Evolutionary conservation across 495 filamentous ascomycete species (phyloP), one percentile per base, ranked within the genome.

Genomic region (Penicillium cosmopolitanum): DNA sequence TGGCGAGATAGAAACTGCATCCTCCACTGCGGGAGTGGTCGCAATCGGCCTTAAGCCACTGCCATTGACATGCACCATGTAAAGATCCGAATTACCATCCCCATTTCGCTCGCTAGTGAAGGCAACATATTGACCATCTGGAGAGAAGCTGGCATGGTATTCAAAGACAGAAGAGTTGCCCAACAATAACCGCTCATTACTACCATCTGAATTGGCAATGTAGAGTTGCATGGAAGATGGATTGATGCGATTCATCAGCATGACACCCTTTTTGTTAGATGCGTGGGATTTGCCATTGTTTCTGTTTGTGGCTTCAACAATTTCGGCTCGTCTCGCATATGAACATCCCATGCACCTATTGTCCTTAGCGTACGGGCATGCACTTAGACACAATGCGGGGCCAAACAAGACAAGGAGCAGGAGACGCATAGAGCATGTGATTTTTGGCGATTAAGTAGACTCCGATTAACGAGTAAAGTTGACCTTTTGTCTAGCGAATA

Each of bases 161-260:
- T 75, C 70, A 38, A 73, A 72, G 10, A 40, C 43, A 28, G 57
- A 62, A 18, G 64, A 57, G 25, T 64, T 62, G n/a, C 62, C 62
- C 56, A 73, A 40, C 13, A 73, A 54, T 51, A 56, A 25, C 7
- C 51, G 57, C 16, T 58, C 64, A 51, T 70, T 65, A 51, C 33
- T 66, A 35, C 69, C 71, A 46, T 73, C 68, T 4, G 65, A 58
- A 33, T 73, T 69, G 50, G 71, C 55, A 28, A 73, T 57, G 48
- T 62, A 73, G 0, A 70, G 55, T 15, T 62, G 57, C 31, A 64
- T 64, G 1, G 56, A 61, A 0, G 68, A 69, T 2, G 70, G 68
- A 13, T 57, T 68, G 50, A 73, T 71, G 12, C 70, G 57, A 58
- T 69, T 69, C 68, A 65, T 58, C 19, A 50, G 46, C 40, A 70